These are phyloP conservation scores for Ampelocalamus luodianensis DNA, from an alignment of 176 grass and related monocot genomes.

Conservation along the genomic window DNA sequence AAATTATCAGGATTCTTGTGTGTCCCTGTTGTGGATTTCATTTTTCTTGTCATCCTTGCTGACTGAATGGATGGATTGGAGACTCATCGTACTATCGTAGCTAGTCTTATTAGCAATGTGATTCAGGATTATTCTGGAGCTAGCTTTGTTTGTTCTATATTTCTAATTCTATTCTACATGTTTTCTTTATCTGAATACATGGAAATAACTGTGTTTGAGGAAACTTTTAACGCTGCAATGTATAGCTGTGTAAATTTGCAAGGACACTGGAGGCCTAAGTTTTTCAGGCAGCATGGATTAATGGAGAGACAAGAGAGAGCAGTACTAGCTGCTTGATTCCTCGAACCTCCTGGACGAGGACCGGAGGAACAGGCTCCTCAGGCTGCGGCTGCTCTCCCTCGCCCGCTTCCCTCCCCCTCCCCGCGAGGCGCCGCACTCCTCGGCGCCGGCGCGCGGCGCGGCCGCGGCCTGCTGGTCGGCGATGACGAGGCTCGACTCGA, in stretches of 20 bases:
- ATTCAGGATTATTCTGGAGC: not conserved
- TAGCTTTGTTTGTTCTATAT: not conserved
- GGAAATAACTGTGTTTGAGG: not conserved
- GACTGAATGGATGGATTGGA: not conserved
- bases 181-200: not conserved
- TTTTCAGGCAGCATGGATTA: not conserved
- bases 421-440: not conserved
- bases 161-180: not conserved
- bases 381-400: conserved; percentile 59
- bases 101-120: not conserved
- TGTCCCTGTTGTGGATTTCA: not conserved
- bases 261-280: not conserved
- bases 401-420: conserved; percentile 43
- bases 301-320: no score
- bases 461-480: conserved; percentile 24
- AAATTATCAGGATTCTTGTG: not conserved
- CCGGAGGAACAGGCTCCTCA: conserved; percentile 58
- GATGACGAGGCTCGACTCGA: conserved; percentile 61
- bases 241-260: not conserved
- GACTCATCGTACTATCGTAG: not conserved
- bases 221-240: not conserved
- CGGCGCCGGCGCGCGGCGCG: not conserved
- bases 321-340: not conserved
- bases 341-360: conserved; percentile 48
- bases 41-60: not conserved